A percentile compares a stretch with the other conserved stretches of the same genome.
Evolutionary conservation across 2,329 filamentous ascomycete species (phyloP).

Genomic region (Colletotrichum caudatum): DNA sequence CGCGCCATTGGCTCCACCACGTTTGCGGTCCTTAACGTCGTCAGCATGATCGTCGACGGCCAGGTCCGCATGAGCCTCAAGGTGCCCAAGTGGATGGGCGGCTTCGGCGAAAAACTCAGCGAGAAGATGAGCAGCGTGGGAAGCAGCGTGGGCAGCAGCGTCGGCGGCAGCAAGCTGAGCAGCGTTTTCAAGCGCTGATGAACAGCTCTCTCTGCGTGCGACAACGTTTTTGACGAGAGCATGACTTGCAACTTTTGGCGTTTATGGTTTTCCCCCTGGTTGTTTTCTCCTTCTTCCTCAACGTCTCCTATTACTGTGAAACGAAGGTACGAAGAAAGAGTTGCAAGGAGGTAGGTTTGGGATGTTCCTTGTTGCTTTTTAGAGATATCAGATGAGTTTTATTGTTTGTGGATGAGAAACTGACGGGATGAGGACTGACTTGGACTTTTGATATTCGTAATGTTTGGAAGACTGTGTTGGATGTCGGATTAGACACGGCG

Average conservation of each 20-base stretch:
- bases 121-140: slow-evolving; percentile 64
- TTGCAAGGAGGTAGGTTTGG: slow-evolving; percentile 21
- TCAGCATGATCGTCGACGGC: slow-evolving; percentile 90
- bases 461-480: slow-evolving; percentile 1
- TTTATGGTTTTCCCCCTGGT: background rate
- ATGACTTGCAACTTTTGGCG: slow-evolving; percentile 34
- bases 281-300: background rate
- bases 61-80: slow-evolving; percentile 73
- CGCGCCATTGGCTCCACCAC: slow-evolving; percentile 84
- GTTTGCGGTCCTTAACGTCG: slow-evolving; percentile 84
- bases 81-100: slow-evolving; percentile 63
- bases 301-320: background rate
- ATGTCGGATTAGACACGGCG: background rate
- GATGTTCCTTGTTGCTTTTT: slow-evolving; percentile 3
- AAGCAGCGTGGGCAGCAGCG: slow-evolving; percentile 54
- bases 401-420: background rate
- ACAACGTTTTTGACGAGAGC: background rate
- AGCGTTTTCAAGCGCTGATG: slow-evolving; percentile 32
- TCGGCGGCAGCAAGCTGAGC: slow-evolving; percentile 35
- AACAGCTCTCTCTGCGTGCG: background rate
- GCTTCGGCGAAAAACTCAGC: slow-evolving; percentile 59
- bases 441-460: slow-evolving; percentile 1
- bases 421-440: background rate
- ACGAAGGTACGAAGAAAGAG: background rate
- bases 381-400: slow-evolving; percentile 16